Evolutionary conservation across 768 basidiomycete genomes (phyloP).

Genomic region (Collybiopsis luxurians): DNA sequence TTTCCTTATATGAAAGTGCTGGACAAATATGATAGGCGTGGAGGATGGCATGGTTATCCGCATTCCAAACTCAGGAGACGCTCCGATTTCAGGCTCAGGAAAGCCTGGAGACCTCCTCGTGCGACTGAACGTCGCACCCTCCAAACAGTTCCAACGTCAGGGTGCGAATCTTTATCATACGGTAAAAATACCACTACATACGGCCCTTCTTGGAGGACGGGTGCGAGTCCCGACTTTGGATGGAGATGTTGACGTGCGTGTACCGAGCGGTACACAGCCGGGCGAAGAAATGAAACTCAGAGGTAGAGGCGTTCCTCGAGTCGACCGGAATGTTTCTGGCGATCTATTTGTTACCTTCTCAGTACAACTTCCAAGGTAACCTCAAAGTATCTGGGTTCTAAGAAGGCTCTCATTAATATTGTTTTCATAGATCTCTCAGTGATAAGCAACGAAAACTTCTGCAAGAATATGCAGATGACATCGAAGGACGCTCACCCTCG

Average conservation of each 20-base stretch:
- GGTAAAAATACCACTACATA: conserved; percentile 86
- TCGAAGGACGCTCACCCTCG: conserved; percentile 60
- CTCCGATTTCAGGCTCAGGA: conserved; percentile 77
- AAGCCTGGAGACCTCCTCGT: conserved; percentile 83
- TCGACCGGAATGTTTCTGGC: conserved; percentile 61
- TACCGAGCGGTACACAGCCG: conserved; percentile 91
- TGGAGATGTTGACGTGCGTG: conserved; percentile 91
- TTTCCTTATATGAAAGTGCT: too few relatives aligned
- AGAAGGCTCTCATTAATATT: conserved; percentile 8
- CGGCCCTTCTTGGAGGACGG: conserved; percentile 89
- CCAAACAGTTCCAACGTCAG: conserved; percentile 85
- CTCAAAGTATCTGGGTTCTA: conserved; percentile 24
- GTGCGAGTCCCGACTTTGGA: conserved; percentile 93
- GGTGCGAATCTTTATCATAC: conserved; percentile 90
- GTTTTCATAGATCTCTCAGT: conserved; percentile 65
- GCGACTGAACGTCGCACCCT: conserved; percentile 78
- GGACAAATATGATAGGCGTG: conserved; percentile 74
- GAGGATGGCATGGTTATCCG: conserved; percentile 94
- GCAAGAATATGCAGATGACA: conserved; percentile 88
- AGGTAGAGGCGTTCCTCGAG: conserved; percentile 73
- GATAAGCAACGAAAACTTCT: conserved; percentile 83
- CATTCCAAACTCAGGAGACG: conserved; percentile 79
- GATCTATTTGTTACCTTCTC: conserved; percentile 89
- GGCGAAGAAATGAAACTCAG: conserved; percentile 97
- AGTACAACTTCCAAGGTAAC: conserved; percentile 89